Base-by-base conservation (phyloP, 805 yeast species). In the Suhomyces pyralidae region DNA sequence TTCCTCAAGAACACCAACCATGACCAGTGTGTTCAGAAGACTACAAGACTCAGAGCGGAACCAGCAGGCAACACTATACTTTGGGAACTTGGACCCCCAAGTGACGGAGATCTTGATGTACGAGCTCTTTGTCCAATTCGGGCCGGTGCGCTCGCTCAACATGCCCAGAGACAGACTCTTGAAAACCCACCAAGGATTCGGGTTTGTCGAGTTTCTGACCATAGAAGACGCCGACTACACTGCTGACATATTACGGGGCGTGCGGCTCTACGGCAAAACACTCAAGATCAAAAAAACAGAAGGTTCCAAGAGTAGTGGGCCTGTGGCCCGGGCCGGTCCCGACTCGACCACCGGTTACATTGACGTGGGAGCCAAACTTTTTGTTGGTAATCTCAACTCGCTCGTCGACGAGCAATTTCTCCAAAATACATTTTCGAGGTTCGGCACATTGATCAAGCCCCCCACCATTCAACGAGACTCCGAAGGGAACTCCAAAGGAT, bases 91-190 rank as follows among this genome's bases (percentile, higher is more conserved):
- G 3, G 97, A 89, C 58, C 83, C 85, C 1, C 79, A 81, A 46
- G 96, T 84, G 5, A 83, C 84, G 1, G 96, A 89, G 60, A 70
- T 77, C 2, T 62, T 92, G 17, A 67, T 94, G 26, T 89, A 85
- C 62, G 99, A 94, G 66, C 77, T 94, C 19, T 84, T 91, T 66
- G 67, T 88, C 6, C 98, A 94, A 66, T 85, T 90, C 42, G 91
- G 93, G 0, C 96, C 97, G 0, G 80, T 93, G 2, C 74, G 73
- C 40, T 76, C 81, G 28, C 78, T 94, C 4, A 79, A 85, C 55
- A 74, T 94, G 57, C 97, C 97, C 5, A 85, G 83, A 61, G 97
- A 91, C 63, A 79, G 90, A 55, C 76, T 91, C 3, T 69, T 82
- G 26, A 81, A 81, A 54, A 73, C 80, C 1, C 91, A 88, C 61